Evolutionary conservation across 78 protist genomes (phyloP).

Genomic region (Speleostelium caveatum): DNA sequence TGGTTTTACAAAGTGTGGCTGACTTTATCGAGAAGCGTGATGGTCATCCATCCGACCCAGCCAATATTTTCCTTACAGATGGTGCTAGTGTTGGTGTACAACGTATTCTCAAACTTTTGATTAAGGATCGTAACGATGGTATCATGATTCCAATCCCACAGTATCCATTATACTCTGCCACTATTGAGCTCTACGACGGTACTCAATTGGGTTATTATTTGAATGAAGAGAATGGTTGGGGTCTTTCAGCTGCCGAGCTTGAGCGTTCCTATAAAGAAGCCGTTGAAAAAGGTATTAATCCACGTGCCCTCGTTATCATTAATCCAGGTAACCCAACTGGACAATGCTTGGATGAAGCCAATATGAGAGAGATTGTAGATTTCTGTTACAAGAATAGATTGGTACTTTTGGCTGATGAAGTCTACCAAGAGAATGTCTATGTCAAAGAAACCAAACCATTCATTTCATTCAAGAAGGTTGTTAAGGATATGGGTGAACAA

Average conservation of each 20-base stretch:
- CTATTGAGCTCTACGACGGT: conserved; percentile 94
- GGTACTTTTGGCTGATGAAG: conserved; percentile 99
- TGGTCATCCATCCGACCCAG: conserved; percentile 85
- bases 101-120: conserved; percentile 70
- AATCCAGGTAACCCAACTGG: conserved; percentile 99
- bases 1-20: conserved; percentile 92
- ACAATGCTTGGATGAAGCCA: conserved; percentile 55
- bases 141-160: conserved; percentile 99
- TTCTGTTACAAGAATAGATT: conserved; percentile 85
- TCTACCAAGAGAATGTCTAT: conserved; percentile 98
- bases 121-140: conserved; percentile 81
- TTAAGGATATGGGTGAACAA: conserved; percentile 55
- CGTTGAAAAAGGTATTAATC: conserved; percentile 66
- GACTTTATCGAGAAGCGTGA: conserved; percentile 90
- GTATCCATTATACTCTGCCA: conserved; percentile 99
- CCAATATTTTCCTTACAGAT: conserved; percentile 96
- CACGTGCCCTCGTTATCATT: conserved; percentile 96
- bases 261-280: conserved; percentile 80
- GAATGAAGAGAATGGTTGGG: conserved; percentile 93
- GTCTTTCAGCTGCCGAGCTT: conserved; percentile 37
- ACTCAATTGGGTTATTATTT: conserved; percentile 92
- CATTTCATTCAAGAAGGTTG: conserved; percentile 93
- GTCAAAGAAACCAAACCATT: conserved; percentile 83
- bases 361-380: conserved; percentile 78
- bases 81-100: conserved; percentile 97